Conservation (phyloP, 2,329 filamentous ascomycete species). For the Curvularia sp. region DNA sequence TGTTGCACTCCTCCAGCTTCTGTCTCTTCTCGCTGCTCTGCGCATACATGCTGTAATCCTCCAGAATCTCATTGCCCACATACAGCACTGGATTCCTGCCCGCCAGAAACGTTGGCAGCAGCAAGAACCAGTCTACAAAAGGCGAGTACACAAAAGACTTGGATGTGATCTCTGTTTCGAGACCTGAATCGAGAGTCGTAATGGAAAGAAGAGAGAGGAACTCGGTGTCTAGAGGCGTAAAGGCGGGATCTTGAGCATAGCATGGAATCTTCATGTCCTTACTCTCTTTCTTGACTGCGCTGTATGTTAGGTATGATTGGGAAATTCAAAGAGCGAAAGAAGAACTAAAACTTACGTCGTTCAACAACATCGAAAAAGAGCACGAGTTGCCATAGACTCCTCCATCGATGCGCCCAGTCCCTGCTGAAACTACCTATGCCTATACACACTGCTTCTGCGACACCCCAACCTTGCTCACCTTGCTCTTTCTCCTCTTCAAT, state of each 20-base stretch:
- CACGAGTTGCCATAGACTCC: slow-evolving; percentile 50
- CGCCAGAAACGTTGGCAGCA: slow-evolving; percentile 42
- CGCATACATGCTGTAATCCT: slow-evolving; percentile 39
- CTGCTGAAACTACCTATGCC: slow-evolving; percentile 48
- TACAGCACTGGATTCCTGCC: slow-evolving; percentile 43
- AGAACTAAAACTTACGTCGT: slow-evolving; percentile 10
- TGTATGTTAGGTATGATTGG: neutral
- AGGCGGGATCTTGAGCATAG: slow-evolving; percentile 49
- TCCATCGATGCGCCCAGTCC: slow-evolving; percentile 46
- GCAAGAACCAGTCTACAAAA: slow-evolving; percentile 48
- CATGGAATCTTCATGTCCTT: slow-evolving; percentile 18
- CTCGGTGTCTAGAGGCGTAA: slow-evolving; percentile 41
- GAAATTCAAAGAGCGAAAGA: neutral
- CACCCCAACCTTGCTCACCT: slow-evolving; percentile 21
- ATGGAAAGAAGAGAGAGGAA: slow-evolving; percentile 40
- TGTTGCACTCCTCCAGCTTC: slow-evolving; percentile 39
- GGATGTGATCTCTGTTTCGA: slow-evolving; percentile 32
- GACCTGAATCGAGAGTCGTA: slow-evolving; percentile 17
- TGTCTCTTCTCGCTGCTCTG: slow-evolving; percentile 34
- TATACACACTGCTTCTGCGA: slow-evolving; percentile 42
- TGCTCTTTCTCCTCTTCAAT: slow-evolving; percentile 6
- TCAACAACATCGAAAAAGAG: slow-evolving; percentile 40
- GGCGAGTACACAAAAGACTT: slow-evolving; percentile 46
- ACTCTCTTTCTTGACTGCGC: neutral
- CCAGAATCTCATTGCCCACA: slow-evolving; percentile 48